These are phyloP conservation scores for Solanum piurae DNA, from an alignment of 257 asterid genomes.

Conservation along the genomic window DNA sequence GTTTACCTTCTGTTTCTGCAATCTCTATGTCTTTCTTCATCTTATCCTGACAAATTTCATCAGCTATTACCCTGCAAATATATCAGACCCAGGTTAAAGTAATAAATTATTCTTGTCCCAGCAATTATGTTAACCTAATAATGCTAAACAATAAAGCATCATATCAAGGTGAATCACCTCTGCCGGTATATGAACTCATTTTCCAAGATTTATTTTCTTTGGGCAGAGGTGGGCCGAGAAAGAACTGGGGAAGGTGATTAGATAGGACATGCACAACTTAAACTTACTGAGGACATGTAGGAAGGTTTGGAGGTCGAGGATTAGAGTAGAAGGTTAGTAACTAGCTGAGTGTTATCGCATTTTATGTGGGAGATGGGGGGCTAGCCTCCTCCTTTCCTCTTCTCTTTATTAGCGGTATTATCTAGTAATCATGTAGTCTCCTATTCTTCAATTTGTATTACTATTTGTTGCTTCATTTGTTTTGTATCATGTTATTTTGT, in stretches of 20 bases:
- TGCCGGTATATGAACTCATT: background rate
- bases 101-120: background rate
- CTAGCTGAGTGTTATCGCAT: background rate
- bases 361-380: background rate
- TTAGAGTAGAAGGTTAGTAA: background rate
- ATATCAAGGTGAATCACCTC: background rate
- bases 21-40: constrained; percentile 52
- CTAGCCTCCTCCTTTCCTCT: background rate
- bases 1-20: constrained; percentile 56
- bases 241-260: background rate
- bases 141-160: background rate
- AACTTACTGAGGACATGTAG: background rate
- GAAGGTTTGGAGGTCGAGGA: background rate
- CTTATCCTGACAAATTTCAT: constrained; percentile 27
- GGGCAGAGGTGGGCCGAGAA: background rate
- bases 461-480: background rate
- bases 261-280: background rate
- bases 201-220: background rate
- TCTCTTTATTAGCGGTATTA: background rate
- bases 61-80: constrained; percentile 24
- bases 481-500: background rate
- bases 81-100: background rate
- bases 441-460: background rate
- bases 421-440: background rate
- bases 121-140: background rate